phyloP scores from a whole-genome alignment of 2,329 filamentous ascomycete genomes.

The Dactylellina sp. region DNA sequence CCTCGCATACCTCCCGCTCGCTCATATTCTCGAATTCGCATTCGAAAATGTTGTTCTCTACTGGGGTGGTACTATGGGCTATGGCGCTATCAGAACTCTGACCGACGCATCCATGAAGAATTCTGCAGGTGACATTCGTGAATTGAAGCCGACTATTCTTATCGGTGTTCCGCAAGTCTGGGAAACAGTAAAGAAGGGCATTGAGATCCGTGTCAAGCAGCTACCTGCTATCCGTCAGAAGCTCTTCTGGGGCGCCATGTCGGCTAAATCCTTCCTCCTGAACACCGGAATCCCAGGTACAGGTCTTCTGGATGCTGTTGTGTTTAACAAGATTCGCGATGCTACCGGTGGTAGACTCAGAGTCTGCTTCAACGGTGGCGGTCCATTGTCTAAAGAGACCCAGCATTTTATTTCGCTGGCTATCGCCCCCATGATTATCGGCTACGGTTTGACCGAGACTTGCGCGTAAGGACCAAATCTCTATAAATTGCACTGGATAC shows the following conservation, averaged over 20 bases:
- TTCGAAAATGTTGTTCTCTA: constrained; percentile 91
- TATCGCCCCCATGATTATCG: constrained; percentile 91
- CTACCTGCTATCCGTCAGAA: constrained; percentile 77
- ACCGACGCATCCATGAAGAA: constrained; percentile 87
- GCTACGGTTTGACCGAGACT: constrained; percentile 96
- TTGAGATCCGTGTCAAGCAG: constrained; percentile 79
- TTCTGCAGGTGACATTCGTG: constrained; percentile 91
- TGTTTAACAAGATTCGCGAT: constrained; percentile 92
- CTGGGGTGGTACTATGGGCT: constrained; percentile 91
- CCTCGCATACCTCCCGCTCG: constrained; percentile 90
- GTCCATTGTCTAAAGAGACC: constrained; percentile 83
- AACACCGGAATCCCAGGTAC: constrained; percentile 73
- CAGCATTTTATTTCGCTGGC: constrained; percentile 91
- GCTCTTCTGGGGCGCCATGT: constrained; percentile 78
- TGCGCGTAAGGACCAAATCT: constrained; percentile 68
- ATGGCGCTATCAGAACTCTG: constrained; percentile 89
- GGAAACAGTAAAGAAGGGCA: constrained; percentile 97
- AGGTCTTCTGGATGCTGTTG: constrained; percentile 79
- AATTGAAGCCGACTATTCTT: constrained; percentile 87
- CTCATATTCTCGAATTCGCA: constrained; percentile 95
- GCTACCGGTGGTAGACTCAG: constrained; percentile 88
- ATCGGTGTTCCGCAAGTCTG: constrained; percentile 96
- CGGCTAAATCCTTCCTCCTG: constrained; percentile 72
- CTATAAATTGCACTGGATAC: background rate
- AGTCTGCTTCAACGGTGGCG: constrained; percentile 93